Percentiles rank a stretch among this genome's conserved stretches.
These are phyloP conservation scores for Pugionium cornutum DNA, from an alignment of 345 rosid genomes.

Conservation along the genomic window DNA sequence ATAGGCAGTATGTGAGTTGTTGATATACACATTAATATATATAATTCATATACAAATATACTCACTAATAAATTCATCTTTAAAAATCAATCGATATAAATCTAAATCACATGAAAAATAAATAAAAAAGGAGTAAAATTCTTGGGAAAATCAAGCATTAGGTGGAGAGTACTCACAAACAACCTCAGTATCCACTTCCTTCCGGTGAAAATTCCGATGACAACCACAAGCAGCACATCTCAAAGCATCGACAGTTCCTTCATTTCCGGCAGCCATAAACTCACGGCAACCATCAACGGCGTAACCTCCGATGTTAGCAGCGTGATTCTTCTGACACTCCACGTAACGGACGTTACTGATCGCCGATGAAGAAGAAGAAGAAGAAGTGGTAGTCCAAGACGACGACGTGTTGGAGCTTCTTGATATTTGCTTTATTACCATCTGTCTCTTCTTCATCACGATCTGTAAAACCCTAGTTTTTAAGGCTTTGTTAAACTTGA, in stretches of 20 bases:
- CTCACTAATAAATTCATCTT: slow-evolving; percentile 16
- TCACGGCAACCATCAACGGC: slow-evolving; percentile 84
- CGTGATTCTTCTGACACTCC: slow-evolving; percentile 83
- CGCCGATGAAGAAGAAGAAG: slow-evolving; percentile 47
- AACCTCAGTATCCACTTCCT: slow-evolving; percentile 60
- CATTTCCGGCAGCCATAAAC: slow-evolving; percentile 64
- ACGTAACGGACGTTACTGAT: slow-evolving; percentile 45
- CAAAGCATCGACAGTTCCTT: slow-evolving; percentile 49
- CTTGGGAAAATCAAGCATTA: slow-evolving; percentile 32
- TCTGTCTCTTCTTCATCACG: slow-evolving; percentile 59
- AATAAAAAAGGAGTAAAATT: not conserved
- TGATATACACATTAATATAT: slow-evolving; percentile 37
- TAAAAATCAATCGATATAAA: slow-evolving; percentile 27
- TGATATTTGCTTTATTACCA: slow-evolving; percentile 46
- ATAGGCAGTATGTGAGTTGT: slow-evolving; percentile 20
- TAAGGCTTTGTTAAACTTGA: not conserved
- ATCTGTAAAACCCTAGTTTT: slow-evolving; percentile 41
- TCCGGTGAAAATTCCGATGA: slow-evolving; percentile 74
- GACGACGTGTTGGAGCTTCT: slow-evolving; percentile 39
- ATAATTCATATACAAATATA: slow-evolving; percentile 36
- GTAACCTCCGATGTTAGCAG: slow-evolving; percentile 71
- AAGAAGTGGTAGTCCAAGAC: slow-evolving; percentile 40
- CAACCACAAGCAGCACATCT: slow-evolving; percentile 78
- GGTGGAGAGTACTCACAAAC: slow-evolving; percentile 72
- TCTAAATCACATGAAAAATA: slow-evolving; percentile 7